Evolutionary conservation across 2,329 filamentous ascomycete genomes (phyloP), one percentile per base, ranked within the genome.

Genomic region (Diaporthe citrichinensis): DNA sequence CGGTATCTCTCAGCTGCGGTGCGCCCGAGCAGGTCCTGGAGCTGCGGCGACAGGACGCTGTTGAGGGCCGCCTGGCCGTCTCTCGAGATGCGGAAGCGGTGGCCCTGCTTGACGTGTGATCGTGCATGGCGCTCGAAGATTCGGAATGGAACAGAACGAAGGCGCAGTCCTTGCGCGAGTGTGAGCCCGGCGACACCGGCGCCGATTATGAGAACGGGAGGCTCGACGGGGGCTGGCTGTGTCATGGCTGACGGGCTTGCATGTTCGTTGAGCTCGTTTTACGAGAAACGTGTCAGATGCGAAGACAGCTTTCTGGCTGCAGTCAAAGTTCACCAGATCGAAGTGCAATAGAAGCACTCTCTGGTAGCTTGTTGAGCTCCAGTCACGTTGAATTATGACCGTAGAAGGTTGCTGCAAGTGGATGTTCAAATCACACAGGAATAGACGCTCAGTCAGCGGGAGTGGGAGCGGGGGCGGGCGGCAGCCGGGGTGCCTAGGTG

Each of bases 161-260:
- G 79, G 25, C 81, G 80, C 20, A 82, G 73, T 36, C 80, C 81
- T 74, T 82, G 81, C 4, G 80, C 81, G 28, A 88, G 80, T 0
- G 84, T 83, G 15, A 88, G 81, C 7, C 86, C 87, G 17, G 84
- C 82, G 23, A 88, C 81, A 8, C 87, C 87, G 20, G 86, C 86
- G 15, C 87, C 87, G 61, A 82, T 78, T 34, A 82, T 82, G 15
- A 88, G 78, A 53, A 88, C 84, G 31, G 79, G 81, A 17, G 61
- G 31, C 31, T 73, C 49, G 4, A 46, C 31, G 31, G 51, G 31
- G 31, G 31, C 34, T 28, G 28, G 39, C 58, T 67, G 58, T 41
- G 57, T 25, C 73, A 75, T 75, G 28, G 12, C 20, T 55, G 44
- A 73, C 44, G 23, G 6, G 55, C 3, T 23, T 36, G 25, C 20